Evolutionary conservation across 495 filamentous ascomycete species (phyloP).

Genomic region (Aspergillus heteromorphus): DNA sequence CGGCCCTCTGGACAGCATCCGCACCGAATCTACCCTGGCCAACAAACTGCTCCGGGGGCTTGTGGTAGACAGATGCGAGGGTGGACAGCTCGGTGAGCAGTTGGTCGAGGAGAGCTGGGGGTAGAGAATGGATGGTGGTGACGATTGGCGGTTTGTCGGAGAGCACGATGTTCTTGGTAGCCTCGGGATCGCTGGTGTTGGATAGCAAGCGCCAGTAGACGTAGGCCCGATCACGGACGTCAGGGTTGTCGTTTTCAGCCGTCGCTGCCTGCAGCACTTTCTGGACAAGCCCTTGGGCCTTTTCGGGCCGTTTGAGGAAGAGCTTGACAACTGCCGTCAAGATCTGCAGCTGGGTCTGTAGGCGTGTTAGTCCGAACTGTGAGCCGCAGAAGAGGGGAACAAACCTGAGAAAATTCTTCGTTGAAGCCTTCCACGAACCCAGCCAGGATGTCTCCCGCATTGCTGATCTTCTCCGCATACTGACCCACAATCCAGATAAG

Average conservation of each 20-base stretch:
- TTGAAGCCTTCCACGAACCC: slow-evolving; percentile 89
- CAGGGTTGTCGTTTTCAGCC: slow-evolving; percentile 91
- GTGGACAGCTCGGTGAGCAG: slow-evolving; percentile 90
- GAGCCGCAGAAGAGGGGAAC: slow-evolving; percentile 10
- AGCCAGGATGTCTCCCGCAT: slow-evolving; percentile 83
- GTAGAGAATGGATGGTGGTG: slow-evolving; percentile 85
- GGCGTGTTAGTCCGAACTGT: slow-evolving; percentile 8
- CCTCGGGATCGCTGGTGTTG: slow-evolving; percentile 69
- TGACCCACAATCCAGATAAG: slow-evolving; percentile 99
- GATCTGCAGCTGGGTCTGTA: slow-evolving; percentile 86
- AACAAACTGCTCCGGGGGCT: slow-evolving; percentile 92
- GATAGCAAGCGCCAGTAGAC: slow-evolving; percentile 98
- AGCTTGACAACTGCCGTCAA: slow-evolving; percentile 95
- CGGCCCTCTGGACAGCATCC: slow-evolving; percentile 89
- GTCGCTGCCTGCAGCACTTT: slow-evolving; percentile 90
- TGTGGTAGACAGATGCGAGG: slow-evolving; percentile 97
- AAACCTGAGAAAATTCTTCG: slow-evolving; percentile 82
- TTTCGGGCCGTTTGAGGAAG: slow-evolving; percentile 93
- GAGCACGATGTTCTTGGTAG: slow-evolving; percentile 85
- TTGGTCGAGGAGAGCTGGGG: slow-evolving; percentile 74
- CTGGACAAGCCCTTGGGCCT: slow-evolving; percentile 85
- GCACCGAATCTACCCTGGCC: slow-evolving; percentile 91
- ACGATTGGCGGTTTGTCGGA: slow-evolving; percentile 92
- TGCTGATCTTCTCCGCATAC: slow-evolving; percentile 98
- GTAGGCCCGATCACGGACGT: slow-evolving; percentile 93